These are phyloP conservation scores for Tolypocladium tundrense DNA, from an alignment of 2,329 filamentous ascomycete species.

Conservation along the genomic window DNA sequence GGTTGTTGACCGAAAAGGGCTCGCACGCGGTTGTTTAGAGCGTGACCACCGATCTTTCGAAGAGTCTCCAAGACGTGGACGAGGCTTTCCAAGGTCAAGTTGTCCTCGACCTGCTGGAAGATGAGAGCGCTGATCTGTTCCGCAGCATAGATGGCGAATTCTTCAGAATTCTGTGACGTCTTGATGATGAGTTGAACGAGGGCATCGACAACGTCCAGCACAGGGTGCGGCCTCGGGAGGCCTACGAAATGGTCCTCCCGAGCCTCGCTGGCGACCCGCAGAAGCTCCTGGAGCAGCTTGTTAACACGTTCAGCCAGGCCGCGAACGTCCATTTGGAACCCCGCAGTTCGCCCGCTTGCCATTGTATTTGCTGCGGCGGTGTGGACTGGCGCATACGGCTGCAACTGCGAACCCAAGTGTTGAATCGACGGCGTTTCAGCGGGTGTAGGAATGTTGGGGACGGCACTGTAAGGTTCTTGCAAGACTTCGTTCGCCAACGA, in stretches of 20 bases:
- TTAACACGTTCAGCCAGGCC: constrained; percentile 43
- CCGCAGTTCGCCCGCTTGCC: constrained; percentile 40
- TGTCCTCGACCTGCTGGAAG: constrained; percentile 44
- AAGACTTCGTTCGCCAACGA: constrained; percentile 54
- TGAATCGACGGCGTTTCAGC: constrained; percentile 48
- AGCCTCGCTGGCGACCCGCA: constrained; percentile 41
- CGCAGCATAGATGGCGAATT: constrained; percentile 47
- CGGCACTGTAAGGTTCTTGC: constrained; percentile 48
- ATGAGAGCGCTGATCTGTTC: constrained; percentile 49
- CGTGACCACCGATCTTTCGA: constrained; percentile 46
- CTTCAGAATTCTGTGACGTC: constrained; percentile 49
- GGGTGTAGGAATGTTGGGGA: constrained; percentile 49
- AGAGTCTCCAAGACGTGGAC: constrained; percentile 52
- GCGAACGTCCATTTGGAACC: constrained; percentile 41
- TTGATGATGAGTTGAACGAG: constrained; percentile 54
- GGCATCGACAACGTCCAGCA: constrained; percentile 53
- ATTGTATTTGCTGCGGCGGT: constrained; percentile 21
- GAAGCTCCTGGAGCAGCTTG: constrained; percentile 48
- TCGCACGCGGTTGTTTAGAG: constrained; percentile 43
- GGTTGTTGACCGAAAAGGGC: constrained; percentile 47
- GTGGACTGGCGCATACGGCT: constrained; percentile 46
- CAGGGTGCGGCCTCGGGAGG: constrained; percentile 45
- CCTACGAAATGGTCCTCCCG: constrained; percentile 50
- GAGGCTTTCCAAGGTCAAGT: constrained; percentile 48
- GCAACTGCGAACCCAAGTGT: constrained; percentile 41